Evolutionary conservation across 164 flowering plant genomes (phyloP), one percentile per base, ranked within the genome.

Genomic region (Stephania yunnanensis): DNA sequence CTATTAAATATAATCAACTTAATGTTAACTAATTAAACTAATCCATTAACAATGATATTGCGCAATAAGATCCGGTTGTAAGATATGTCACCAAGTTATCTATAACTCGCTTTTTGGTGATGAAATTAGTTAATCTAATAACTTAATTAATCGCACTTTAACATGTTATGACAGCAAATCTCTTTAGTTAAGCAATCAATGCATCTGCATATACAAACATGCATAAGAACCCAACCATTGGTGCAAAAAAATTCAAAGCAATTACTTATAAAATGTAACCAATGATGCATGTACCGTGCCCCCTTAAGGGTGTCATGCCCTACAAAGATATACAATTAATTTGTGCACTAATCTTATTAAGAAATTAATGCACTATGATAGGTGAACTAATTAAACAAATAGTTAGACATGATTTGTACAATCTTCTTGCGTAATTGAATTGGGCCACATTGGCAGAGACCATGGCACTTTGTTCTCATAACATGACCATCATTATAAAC

Each of bases 401-500:
- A 58, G 66, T 61, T 61, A 61, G 66, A 25, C 66, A 61, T 61
- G 66, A 61, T 61, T 19, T 61, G 66, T 19, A n/a, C 25, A 61
- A 61, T 61, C 66, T 61, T 61, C 7, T 61, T n/a, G 20, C 22
- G 25, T 25, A 61, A 17, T 61, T 5, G 29, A 61, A 61, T 61
- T n/a, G 66, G 66, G 29, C 66, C 66, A 61, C 66, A 61, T 17
- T 3, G 25, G 20, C n/a, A 61, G 22, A n/a, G 25, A n/a, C 20
- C 29, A 61, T 61, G 66, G 66, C 66, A n/a, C 25, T 61, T 61
- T 9, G 66, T 61, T 61, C 25, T 61, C 25, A 61, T 61, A 19
- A n/a, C 66, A 15, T 61, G 29, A 61, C 66, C 66, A 61, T 61
- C 66, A 61, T 61, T 61, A 61, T 61, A 29, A 61, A 10, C 66